A percentile compares a stretch with the other conserved stretches of the same genome.
Evolutionary conservation across 257 asterid genomes (phyloP).

Genomic region (Agastache rugosa): DNA sequence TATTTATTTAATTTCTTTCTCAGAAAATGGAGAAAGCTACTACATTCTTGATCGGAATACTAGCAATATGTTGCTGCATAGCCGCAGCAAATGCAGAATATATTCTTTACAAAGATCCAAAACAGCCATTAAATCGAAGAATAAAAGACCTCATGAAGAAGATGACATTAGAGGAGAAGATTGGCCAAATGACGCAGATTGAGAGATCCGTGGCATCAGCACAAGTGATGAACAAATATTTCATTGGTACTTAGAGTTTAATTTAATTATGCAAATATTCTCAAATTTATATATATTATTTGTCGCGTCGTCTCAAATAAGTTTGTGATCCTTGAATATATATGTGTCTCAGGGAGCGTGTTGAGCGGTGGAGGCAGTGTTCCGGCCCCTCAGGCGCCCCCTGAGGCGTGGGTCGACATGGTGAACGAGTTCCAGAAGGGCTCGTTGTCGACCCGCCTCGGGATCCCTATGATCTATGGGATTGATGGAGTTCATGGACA

Average conservation of each 20-base stretch:
- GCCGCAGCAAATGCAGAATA: conserved; percentile 36
- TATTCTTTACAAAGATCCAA: conserved; percentile 60
- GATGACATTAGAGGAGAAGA: conserved; percentile 67
- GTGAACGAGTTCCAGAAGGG: conserved; percentile 68
- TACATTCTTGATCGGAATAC: conserved; percentile 22
- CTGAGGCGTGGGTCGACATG: conserved; percentile 74
- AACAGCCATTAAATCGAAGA: conserved; percentile 44
- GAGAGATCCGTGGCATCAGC: conserved; percentile 60
- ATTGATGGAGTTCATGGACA: conserved; percentile 83
- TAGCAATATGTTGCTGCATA: conserved; percentile 32
- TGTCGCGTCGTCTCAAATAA: not conserved
- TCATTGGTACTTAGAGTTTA: conserved; percentile 43
- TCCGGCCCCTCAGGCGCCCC: conserved; percentile 61
- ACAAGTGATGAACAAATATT: conserved; percentile 54
- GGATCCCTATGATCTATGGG: conserved; percentile 79
- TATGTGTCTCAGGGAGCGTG: conserved; percentile 56
- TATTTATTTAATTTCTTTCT: not conserved
- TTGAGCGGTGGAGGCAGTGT: conserved; percentile 84
- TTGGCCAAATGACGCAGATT: conserved; percentile 74
- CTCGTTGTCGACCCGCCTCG: conserved; percentile 67
- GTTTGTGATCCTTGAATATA: not conserved
- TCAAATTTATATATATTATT: not conserved
- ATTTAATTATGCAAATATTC: not conserved
- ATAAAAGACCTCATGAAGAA: conserved; percentile 52
- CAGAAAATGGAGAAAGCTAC: conserved; percentile 38